Evolutionary conservation across 306 rosid genomes (phyloP), one percentile per base, ranked within the genome.

Genomic region (Fragaria ananassa): DNA sequence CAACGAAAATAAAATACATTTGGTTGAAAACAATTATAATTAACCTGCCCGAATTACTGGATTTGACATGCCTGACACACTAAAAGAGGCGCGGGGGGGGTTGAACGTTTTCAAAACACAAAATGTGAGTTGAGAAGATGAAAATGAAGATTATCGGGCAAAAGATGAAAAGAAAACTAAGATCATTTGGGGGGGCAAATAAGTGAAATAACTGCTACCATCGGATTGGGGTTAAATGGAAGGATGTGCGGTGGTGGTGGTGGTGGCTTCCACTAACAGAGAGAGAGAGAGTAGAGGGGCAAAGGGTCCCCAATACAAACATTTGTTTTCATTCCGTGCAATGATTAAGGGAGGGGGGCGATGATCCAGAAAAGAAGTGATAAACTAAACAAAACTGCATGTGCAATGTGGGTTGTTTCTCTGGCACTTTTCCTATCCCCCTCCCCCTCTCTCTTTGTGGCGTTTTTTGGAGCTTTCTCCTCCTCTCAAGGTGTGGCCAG

Each of bases 241-340:
- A 8, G 76, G 70, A 34, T 8, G 27, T 3, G 25, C 45, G 75
- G 23, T 61, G 64, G 45, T 8, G 45, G 45, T 42, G 79, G 65
- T 42, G 71, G 73, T 84, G 87, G 85, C 79, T 69, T 81, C 90
- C 87, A 84, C 89, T 81, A 60, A 76, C 80, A 79, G 0, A 3
- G 35, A 3, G 34, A 1, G 1, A 42, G 21, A 29, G 19, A 29
- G 77, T 12, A 54, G 31, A 1, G n/a, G 15, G 77, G 35, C 17
- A 7, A 10, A 44, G 5, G 79, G 92, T 75, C 39, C 95, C 86
- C n/a, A 73, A 56, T 29, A 46, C 37, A 74, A 54, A 70, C 67
- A 75, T 86, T 83, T 84, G 81, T 85, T 85, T 87, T 87, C 80
- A 86, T 83, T 86, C 91, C 84, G 82, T 81, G 93, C 89, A 90